Percentiles rank a stretch among this genome's conserved stretches.
These are phyloP conservation scores for Fusarium compactum DNA, from an alignment of 2,329 filamentous ascomycete species.

Conservation along the genomic window DNA sequence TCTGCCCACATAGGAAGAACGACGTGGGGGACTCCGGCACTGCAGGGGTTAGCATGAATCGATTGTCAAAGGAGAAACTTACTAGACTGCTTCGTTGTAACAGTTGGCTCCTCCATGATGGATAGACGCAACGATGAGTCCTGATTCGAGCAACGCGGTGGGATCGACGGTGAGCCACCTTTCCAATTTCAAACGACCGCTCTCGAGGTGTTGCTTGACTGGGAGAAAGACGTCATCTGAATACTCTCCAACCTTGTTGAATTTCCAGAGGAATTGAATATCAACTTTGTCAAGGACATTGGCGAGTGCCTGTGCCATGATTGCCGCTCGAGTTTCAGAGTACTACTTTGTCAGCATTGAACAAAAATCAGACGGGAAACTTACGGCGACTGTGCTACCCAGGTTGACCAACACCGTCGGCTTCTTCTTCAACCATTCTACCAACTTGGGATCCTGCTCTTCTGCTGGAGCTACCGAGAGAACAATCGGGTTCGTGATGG, in stretches of 20 bases:
- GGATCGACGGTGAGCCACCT: conserved; percentile 50
- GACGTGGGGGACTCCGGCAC: conserved; percentile 59
- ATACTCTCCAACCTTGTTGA: conserved; percentile 23
- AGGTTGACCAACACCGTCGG: conserved; percentile 63
- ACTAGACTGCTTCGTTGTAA: conserved; percentile 38
- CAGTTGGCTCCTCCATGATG: conserved; percentile 42
- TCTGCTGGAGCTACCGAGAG: conserved; percentile 52
- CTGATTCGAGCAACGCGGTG: conserved; percentile 50
- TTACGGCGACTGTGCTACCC: conserved; percentile 51
- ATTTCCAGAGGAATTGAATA: conserved; percentile 52
- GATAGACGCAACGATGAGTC: conserved; percentile 36
- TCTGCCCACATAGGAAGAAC: conserved; percentile 62
- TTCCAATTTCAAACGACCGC: conserved; percentile 35
- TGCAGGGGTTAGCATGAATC: neutral
- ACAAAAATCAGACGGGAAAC: neutral
- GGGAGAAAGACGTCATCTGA: conserved; percentile 17
- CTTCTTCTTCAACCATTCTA: conserved; percentile 55
- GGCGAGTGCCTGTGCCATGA: neutral
- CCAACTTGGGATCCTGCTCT: conserved; percentile 58
- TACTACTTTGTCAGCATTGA: neutral
- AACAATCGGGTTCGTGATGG: conserved; percentile 59
- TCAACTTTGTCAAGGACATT: conserved; percentile 9
- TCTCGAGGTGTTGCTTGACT: conserved; percentile 26
- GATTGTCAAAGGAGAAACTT: neutral
- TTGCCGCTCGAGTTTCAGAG: neutral